Conservation (phyloP, 108 stramenopile genomes). For the Poteriospumella lacustris region DNA sequence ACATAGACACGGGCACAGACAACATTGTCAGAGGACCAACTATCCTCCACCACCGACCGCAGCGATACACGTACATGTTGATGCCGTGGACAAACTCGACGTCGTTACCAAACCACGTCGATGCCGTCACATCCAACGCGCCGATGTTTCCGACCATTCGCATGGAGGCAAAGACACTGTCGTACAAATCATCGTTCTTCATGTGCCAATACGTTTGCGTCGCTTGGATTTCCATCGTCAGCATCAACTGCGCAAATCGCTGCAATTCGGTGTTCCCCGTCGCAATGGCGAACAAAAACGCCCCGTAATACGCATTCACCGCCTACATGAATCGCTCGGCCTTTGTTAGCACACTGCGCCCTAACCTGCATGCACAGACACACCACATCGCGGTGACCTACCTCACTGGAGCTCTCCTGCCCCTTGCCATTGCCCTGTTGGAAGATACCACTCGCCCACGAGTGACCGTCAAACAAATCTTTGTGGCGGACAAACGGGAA, state of each 20-base stretch:
- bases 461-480: slow-evolving; percentile 40
- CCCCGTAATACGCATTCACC: slow-evolving; percentile 88
- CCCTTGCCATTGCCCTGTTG: slow-evolving; percentile 75
- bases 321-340: slow-evolving; percentile 50
- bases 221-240: slow-evolving; percentile 74
- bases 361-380: too few species aligned
- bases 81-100: slow-evolving; percentile 47
- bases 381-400: background rate
- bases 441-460: slow-evolving; percentile 54
- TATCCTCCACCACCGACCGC: background rate
- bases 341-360: too few species aligned
- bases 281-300: slow-evolving; percentile 76
- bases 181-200: slow-evolving; percentile 53
- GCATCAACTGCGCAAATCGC: background rate
- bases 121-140: slow-evolving; percentile 43
- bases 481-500: slow-evolving; percentile 50
- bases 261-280: slow-evolving; percentile 42
- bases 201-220: slow-evolving; percentile 85
- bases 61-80: slow-evolving; percentile 38
- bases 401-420: slow-evolving; percentile 88
- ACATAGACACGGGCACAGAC: background rate
- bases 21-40: background rate
- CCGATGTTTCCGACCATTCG: slow-evolving; percentile 54
- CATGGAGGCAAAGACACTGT: slow-evolving; percentile 37
- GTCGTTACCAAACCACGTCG: slow-evolving; percentile 44